Evolutionary conservation across 169 alveolate genomes (phyloP).

Genomic region (Plasmodium malariae): DNA sequence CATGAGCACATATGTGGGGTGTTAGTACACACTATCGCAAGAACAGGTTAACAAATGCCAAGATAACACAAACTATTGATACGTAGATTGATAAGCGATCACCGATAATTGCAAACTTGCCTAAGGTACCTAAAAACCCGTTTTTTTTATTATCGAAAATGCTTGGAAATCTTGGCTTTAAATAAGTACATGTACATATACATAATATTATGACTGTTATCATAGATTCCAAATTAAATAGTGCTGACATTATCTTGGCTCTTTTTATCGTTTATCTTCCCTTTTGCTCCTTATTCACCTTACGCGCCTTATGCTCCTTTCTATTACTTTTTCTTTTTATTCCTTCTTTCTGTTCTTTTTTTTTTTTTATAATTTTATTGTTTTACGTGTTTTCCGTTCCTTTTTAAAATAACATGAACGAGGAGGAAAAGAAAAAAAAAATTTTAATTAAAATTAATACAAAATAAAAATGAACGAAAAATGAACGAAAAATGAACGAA

Average conservation of each 20-base stretch:
- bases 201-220: constrained; percentile 90
- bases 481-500: too few species aligned
- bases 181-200: constrained; percentile 95
- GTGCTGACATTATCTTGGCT: constrained; percentile 91
- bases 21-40: constrained; percentile 82
- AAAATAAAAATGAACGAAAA: too few species aligned
- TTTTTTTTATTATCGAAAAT: constrained; percentile 88
- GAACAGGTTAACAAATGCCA: constrained; percentile 92
- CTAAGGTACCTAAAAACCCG: constrained; percentile 95
- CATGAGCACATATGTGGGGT: background rate
- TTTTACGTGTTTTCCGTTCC: too few species aligned
- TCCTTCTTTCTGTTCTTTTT: background rate
- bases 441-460: too few species aligned
- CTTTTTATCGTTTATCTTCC: background rate
- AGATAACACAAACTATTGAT: constrained; percentile 89
- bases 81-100: constrained; percentile 96
- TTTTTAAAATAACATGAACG: too few species aligned
- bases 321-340: too few species aligned
- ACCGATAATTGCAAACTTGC: constrained; percentile 96
- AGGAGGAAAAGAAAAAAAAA: too few species aligned
- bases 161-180: constrained; percentile 92
- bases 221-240: constrained; percentile 94
- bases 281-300: too few species aligned
- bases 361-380: background rate
- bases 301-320: too few species aligned